These are phyloP conservation scores for Saccharum officinarum DNA, from an alignment of 176 grass and related monocot genomes.

Conservation along the genomic window DNA sequence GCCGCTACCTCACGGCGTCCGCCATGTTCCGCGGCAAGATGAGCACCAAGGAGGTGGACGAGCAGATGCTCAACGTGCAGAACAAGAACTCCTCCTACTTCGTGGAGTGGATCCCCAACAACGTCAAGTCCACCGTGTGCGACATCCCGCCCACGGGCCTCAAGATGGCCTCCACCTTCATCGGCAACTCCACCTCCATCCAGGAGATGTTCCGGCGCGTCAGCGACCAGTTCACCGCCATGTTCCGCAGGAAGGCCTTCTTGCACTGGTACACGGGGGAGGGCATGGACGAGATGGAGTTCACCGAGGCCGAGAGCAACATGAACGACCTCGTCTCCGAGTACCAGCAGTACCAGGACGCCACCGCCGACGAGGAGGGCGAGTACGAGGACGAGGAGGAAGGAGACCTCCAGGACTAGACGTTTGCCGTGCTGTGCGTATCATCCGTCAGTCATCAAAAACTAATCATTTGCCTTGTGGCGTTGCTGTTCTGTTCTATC, in stretches of 20 bases:
- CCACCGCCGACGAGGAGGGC: constrained; percentile 50
- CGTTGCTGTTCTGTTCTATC: not conserved
- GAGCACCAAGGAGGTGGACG: constrained; percentile 83
- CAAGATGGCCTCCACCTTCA: constrained; percentile 77
- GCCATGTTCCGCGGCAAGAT: constrained; percentile 91
- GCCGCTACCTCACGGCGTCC: constrained; percentile 78
- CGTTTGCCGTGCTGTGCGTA: not conserved
- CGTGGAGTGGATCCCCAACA: constrained; percentile 84
- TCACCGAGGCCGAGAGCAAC: constrained; percentile 75
- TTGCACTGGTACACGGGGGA: constrained; percentile 59
- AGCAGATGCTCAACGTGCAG: constrained; percentile 86
- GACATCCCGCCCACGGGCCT: constrained; percentile 70
- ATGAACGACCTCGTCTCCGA: constrained; percentile 61
- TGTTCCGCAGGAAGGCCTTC: constrained; percentile 67
- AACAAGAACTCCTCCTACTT: constrained; percentile 87
- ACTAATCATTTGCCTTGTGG: not conserved
- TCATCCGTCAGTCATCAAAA: not conserved
- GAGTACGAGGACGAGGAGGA: constrained; percentile 61
- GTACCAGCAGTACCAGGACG: constrained; percentile 79
- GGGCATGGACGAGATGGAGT: constrained; percentile 87
- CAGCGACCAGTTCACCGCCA: constrained; percentile 71
- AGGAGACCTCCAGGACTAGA: constrained; percentile 37
- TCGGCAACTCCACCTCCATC: constrained; percentile 75
- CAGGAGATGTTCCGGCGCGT: constrained; percentile 83
- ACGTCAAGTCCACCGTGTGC: constrained; percentile 72